Conservation (phyloP, 2,329 filamentous ascomycete genomes). For the Simplicillium sp. region DNA sequence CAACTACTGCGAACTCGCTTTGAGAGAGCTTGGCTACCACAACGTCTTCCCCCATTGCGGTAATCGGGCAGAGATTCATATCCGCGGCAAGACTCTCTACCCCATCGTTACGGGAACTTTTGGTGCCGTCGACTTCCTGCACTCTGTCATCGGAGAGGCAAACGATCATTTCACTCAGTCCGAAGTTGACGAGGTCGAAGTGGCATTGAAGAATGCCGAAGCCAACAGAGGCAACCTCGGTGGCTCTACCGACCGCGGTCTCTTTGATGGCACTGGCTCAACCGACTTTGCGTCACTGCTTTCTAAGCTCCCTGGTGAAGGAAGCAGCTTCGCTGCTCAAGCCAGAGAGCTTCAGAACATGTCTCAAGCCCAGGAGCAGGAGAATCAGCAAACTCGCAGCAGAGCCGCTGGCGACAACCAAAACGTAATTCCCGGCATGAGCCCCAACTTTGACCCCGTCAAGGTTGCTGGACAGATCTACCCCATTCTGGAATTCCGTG, state of each 20-base stretch:
- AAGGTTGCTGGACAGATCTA: conserved; percentile 78
- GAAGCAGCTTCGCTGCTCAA: conserved; percentile 55
- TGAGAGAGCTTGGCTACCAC: conserved; percentile 58
- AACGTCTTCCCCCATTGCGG: conserved; percentile 70
- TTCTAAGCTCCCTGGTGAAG: conserved; percentile 63
- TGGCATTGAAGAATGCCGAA: conserved; percentile 62
- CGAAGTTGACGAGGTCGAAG: conserved; percentile 72
- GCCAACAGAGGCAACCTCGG: conserved; percentile 27
- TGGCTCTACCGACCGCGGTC: conserved; percentile 25
- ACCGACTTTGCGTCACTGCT: conserved; percentile 63
- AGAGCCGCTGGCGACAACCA: conserved; percentile 31
- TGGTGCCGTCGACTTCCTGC: conserved; percentile 75
- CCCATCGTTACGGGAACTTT: conserved; percentile 67
- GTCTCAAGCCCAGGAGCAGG: conserved; percentile 54
- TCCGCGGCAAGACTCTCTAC: conserved; percentile 55
- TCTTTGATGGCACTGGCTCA: conserved; percentile 28
- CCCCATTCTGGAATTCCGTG: conserved; percentile 86
- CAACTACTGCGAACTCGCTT: conserved; percentile 64
- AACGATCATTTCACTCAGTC: conserved; percentile 80
- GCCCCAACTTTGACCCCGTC: conserved; percentile 65
- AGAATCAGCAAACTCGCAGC: conserved; percentile 32
- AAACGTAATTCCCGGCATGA: conserved; percentile 65
- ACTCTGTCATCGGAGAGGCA: conserved; percentile 68
- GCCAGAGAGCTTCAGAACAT: conserved; percentile 51
- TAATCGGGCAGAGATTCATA: conserved; percentile 52